Evolutionary conservation across 2,329 filamentous ascomycete genomes (phyloP), one percentile per base, ranked within the genome.

Genomic region (Teratosphaeria destructans): DNA sequence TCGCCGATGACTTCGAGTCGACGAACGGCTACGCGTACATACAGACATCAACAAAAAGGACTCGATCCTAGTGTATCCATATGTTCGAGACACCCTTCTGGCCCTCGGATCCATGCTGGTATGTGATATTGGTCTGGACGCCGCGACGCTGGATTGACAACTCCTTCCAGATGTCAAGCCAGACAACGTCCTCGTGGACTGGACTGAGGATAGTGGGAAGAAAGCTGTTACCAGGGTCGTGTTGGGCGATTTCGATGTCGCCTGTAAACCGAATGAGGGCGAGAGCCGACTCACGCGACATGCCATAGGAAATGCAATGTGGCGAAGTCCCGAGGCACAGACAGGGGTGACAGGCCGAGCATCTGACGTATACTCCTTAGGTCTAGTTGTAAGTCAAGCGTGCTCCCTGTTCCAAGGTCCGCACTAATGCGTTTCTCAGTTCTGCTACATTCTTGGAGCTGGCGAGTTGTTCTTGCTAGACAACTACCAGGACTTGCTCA

Each of bases 281-380:
- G 61, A 67, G 55, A 56, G 63, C 57, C 63, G 63, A 61, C 60
- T 66, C 19, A 69, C 66, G 5, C 65, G 62, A 59, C 59, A 69
- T 65, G 66, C 67, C 60, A 65, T 75, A 64, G 72, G 72, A 14
- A 75, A 76, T 62, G 68, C 61, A 23, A 75, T 75, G 70, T 75
- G 72, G 73, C 70, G 72, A 66, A 76, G 73, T 65, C 73, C 69
- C 58, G 73, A 76, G 68, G 71, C 67, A 60, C 71, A 75, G 61
- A 72, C 70, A 7, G 70, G 71, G 62, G 68, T 61, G 35, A 58
- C 72, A 37, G 68, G 64, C 6, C 72, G 73, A 62, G 70, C 72
- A 57, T 75, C 70, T 53, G 73, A 74, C 57, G 65, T 75, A 16
- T 74, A 71, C 66, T 75, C 72, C 6, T 74, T 74, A 61, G 71